These are phyloP conservation scores for Plasmodium cynomolgi DNA, from an alignment of 169 alveolate species.

Conservation along the genomic window DNA sequence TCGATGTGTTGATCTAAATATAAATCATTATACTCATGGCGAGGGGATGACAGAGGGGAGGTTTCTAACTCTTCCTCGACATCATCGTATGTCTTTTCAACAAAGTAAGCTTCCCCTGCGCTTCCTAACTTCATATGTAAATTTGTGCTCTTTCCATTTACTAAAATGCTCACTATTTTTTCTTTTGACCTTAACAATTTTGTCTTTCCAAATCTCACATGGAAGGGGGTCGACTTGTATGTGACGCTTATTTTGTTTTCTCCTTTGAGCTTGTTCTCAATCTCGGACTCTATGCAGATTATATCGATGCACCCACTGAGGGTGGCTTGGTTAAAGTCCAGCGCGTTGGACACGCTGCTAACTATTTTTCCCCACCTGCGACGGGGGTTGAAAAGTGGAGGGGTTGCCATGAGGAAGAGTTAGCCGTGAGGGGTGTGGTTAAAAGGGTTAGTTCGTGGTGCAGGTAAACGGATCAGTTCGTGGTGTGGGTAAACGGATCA, in stretches of 20 bases:
- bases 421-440: background rate
- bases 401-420: background rate
- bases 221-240: constrained; percentile 94
- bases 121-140: constrained; percentile 95
- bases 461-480: background rate
- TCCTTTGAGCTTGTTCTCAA: constrained; percentile 4
- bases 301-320: constrained; percentile 95
- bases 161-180: constrained; percentile 92
- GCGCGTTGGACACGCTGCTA: constrained; percentile 91
- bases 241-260: constrained; percentile 75
- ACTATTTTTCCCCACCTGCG: constrained; percentile 93
- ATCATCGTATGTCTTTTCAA: constrained; percentile 86
- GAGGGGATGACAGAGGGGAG: constrained; percentile 65
- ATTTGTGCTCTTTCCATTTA: constrained; percentile 92
- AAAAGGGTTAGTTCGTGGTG: background rate
- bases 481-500: background rate
- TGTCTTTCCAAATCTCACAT: constrained; percentile 97
- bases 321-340: constrained; percentile 94
- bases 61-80: constrained; percentile 75
- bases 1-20: constrained; percentile 38
- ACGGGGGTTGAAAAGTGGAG: background rate
- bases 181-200: constrained; percentile 94
- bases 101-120: constrained; percentile 97
- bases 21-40: constrained; percentile 29
- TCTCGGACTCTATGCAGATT: constrained; percentile 88